A percentile compares a stretch with the other conserved stretches of the same genome.
phyloP scores from a whole-genome alignment of 139 green algal genomes.

The Chlorella sp. region DNA sequence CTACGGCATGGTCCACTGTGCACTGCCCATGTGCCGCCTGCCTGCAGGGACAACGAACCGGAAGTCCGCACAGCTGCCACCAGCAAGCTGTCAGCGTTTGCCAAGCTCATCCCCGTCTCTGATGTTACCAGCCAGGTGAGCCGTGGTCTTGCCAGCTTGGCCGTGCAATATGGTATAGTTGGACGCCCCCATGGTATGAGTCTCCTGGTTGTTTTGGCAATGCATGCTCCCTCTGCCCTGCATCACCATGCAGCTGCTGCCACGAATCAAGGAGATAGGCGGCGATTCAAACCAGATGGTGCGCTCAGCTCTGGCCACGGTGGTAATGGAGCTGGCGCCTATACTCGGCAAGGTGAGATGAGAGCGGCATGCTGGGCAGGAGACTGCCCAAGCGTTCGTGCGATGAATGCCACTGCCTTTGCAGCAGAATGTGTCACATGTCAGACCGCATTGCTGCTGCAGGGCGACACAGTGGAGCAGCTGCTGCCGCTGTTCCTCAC shows the following conservation, averaged over 20 bases:
- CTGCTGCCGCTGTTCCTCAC: conserved; percentile 95
- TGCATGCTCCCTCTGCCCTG: too few relatives aligned
- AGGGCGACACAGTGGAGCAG: conserved; percentile 87
- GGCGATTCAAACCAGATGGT: conserved; percentile 92
- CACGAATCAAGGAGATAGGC: conserved; percentile 89
- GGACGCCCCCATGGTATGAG: too few relatives aligned
- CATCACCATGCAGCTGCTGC: conserved; percentile 65
- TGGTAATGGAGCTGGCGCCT: conserved; percentile 97
- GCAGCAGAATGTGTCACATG: background rate
- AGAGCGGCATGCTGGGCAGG: background rate
- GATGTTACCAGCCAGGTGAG: conserved; percentile 23
- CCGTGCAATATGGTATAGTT: too few relatives aligned
- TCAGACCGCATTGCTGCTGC: background rate
- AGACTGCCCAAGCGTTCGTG: background rate
- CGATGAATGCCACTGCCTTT: background rate
- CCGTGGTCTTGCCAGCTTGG: background rate
- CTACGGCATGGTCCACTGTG: too few relatives aligned
- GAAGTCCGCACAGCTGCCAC: conserved; percentile 80
- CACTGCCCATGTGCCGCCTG: background rate
- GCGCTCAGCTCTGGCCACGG: conserved; percentile 88
- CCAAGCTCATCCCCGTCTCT: conserved; percentile 56
- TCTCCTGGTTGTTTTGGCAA: too few relatives aligned
- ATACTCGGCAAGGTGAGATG: conserved; percentile 76
- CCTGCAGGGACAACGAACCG: conserved; percentile 28
- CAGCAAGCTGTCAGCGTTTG: conserved; percentile 37